Evolutionary conservation across 257 asterid genomes (phyloP).

Genomic region (Orobanche coerulescens): DNA sequence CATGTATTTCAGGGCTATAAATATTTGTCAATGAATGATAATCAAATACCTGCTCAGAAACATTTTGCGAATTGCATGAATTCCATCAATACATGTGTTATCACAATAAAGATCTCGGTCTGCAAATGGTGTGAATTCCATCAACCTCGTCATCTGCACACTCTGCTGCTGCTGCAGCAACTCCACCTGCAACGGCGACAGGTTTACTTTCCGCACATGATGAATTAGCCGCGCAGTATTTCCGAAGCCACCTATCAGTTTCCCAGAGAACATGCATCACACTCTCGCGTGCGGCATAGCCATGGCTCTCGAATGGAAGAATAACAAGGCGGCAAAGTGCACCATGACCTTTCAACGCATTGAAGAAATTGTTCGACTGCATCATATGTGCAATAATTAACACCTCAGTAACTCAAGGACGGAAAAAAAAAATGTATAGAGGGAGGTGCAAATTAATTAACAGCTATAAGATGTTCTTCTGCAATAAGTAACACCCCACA

Average conservation of each 20-base stretch:
- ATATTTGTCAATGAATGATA: neutral
- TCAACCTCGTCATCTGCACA: constrained; percentile 33
- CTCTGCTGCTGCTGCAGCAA: constrained; percentile 57
- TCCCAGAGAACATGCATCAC: constrained; percentile 99
- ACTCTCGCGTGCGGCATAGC: constrained; percentile 91
- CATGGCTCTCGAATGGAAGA: constrained; percentile 95
- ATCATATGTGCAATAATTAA: constrained; percentile 15
- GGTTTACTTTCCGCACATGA: constrained; percentile 43
- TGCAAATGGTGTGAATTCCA: constrained; percentile 25
- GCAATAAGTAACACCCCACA: too few species aligned
- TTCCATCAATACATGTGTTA: constrained; percentile 20
- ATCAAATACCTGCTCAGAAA: neutral
- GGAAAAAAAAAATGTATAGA: neutral
- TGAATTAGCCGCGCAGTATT: constrained; percentile 43
- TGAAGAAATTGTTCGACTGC: constrained; percentile 92
- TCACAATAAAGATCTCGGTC: constrained; percentile 80
- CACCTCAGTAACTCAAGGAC: neutral
- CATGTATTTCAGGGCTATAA: constrained; percentile 1
- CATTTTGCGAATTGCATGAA: neutral
- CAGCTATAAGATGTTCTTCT: neutral
- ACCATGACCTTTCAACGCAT: constrained; percentile 96
- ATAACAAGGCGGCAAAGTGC: constrained; percentile 83
- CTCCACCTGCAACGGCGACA: constrained; percentile 59
- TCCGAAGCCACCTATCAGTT: constrained; percentile 94
- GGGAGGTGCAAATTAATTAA: neutral